phyloP scores from a whole-genome alignment of 1,139 yeast genomes.

The Lodderomyces beijingensis region DNA sequence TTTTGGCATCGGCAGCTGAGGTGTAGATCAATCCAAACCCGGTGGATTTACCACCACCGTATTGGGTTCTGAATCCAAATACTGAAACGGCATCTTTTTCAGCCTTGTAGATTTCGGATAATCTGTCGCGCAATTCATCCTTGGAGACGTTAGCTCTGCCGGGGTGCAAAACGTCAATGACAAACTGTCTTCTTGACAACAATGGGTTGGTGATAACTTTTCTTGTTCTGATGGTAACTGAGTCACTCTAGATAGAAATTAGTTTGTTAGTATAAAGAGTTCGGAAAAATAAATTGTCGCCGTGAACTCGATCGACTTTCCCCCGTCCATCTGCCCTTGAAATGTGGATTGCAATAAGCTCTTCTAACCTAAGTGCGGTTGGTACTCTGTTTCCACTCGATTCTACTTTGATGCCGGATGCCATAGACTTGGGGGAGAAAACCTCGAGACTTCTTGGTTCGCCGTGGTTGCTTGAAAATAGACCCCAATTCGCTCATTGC shows the following conservation, averaged over 20 bases:
- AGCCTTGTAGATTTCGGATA: constrained; percentile 94
- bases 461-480: too few relatives aligned
- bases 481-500: too few relatives aligned
- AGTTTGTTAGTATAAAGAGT: constrained; percentile 2
- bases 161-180: constrained; percentile 99
- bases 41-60: constrained; percentile 99
- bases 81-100: constrained; percentile 98
- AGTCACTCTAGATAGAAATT: constrained; percentile 68
- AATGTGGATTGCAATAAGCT: too few relatives aligned
- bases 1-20: constrained; percentile 96
- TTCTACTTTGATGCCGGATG: too few relatives aligned
- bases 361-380: too few relatives aligned
- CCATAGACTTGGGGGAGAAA: too few relatives aligned
- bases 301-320: too few relatives aligned
- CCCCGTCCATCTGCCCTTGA: too few relatives aligned
- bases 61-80: constrained; percentile 98
- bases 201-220: constrained; percentile 99
- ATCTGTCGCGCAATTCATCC: constrained; percentile 98
- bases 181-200: constrained; percentile 99
- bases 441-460: too few relatives aligned
- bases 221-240: constrained; percentile 99
- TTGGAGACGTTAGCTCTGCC: constrained; percentile 98
- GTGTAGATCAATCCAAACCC: constrained; percentile 99
- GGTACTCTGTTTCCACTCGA: too few relatives aligned
- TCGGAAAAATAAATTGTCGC: neutral